A percentile compares a stretch with the other conserved stretches of the same genome.
These are phyloP conservation scores for Ambrosia artemisiifolia DNA, from an alignment of 129 eudicot species.

Conservation along the genomic window DNA sequence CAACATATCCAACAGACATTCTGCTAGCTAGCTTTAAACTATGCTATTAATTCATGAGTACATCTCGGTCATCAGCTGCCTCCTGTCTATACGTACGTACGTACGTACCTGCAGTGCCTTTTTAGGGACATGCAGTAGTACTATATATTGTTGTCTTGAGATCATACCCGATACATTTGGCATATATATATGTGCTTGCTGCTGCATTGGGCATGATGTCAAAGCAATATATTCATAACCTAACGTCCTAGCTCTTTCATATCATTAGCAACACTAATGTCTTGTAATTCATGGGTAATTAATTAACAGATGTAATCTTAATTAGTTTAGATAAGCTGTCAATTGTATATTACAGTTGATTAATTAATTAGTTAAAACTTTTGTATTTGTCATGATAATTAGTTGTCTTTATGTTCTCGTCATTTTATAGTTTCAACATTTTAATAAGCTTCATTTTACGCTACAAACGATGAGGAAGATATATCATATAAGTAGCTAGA, in stretches of 20 bases:
- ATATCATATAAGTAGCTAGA: no score
- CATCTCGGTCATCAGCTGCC: slow-evolving; percentile 19
- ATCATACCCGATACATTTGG: slow-evolving; percentile 18
- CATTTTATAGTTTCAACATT: neutral
- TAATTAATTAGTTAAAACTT: neutral
- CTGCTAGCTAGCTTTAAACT: slow-evolving; percentile 34
- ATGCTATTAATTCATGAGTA: neutral
- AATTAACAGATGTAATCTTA: slow-evolving; percentile 15
- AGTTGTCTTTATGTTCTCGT: neutral
- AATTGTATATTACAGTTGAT: slow-evolving; percentile 21
- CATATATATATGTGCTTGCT: no score
- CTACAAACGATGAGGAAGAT: no score
- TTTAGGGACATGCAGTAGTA: slow-evolving; percentile 4
- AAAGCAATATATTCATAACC: slow-evolving; percentile 5
- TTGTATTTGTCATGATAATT: slow-evolving; percentile 11
- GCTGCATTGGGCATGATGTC: slow-evolving; percentile 13
- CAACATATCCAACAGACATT: slow-evolving; percentile 84
- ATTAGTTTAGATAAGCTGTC: slow-evolving; percentile 12
- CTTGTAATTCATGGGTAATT: neutral
- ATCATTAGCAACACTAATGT: neutral
- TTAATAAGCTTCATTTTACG: neutral
- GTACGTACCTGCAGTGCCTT: neutral
- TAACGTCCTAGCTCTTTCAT: neutral
- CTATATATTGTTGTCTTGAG: slow-evolving; percentile 25
- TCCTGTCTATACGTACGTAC: neutral